Conservation (phyloP, 2,329 filamentous ascomycete species). For the Cercospora beticola region DNA sequence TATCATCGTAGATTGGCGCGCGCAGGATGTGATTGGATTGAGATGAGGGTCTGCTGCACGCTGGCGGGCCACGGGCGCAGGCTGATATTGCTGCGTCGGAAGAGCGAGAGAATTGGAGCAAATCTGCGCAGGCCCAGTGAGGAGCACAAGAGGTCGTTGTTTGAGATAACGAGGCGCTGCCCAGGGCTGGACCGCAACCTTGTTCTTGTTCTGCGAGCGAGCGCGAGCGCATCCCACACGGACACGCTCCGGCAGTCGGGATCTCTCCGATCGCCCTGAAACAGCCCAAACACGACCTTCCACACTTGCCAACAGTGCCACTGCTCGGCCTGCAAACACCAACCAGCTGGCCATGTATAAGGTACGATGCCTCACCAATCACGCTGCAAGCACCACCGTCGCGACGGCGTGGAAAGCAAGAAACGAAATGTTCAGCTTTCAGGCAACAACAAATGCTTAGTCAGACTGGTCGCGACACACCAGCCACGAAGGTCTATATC, state of each 20-base stretch:
- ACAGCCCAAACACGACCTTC: neutral
- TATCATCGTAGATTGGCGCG: slow-evolving; percentile 3
- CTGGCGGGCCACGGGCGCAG: neutral
- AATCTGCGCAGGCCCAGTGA: neutral
- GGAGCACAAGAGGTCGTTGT: neutral
- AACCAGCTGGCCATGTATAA: neutral
- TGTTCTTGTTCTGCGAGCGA: neutral
- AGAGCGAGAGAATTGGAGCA: neutral
- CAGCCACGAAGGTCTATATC: neutral
- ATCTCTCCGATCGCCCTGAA: neutral
- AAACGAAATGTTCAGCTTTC: neutral
- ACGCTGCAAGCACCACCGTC: neutral
- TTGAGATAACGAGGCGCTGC: slow-evolving; percentile 1
- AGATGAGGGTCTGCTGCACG: neutral
- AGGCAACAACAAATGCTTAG: neutral
- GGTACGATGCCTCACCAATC: neutral
- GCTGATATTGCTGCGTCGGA: neutral
- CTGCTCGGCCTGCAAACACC: neutral
- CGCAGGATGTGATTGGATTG: neutral
- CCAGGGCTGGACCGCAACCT: neutral
- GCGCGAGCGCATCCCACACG: neutral
- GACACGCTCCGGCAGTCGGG: neutral
- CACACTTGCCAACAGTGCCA: neutral
- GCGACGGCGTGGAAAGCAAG: neutral
- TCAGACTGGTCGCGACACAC: neutral